Evolutionary conservation across 805 yeast species (phyloP), one percentile per base, ranked within the genome.

Genomic region (Metschnikowia sp.): DNA sequence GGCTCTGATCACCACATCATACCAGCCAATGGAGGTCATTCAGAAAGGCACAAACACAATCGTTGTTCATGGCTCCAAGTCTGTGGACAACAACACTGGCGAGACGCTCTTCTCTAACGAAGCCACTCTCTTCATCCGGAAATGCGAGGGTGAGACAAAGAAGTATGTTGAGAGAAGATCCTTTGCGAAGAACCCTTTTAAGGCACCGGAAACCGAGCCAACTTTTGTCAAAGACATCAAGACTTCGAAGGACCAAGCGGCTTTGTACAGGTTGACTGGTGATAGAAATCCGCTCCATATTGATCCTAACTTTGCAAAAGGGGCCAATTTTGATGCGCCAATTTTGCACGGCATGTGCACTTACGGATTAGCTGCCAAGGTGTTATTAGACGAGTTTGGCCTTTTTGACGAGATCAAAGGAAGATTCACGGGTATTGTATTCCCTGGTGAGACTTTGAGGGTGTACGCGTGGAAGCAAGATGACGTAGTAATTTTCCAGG

Each of bases 221-320:
- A 95, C 87, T 62, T 86, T 79, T 60, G 81, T 77, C 47, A 65
- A 68, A 39, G 79, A 75, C 37, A 77, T 81, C 58, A 68, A 76
- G 54, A 86, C 94, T 2, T 63, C 76, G 28, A 74, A 67, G 37
- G 87, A 90, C 65, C 89, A 83, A 66, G 97, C 97, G 39, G 88
- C 96, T 4, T 69, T 91, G 47, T 92, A 92, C 74, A 81, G 99
- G 65, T 75, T 92, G 51, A 84, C 92, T 51, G 98, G 97, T 45
- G 99, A 92, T 74, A 84, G 83, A 67, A 92, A 92, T 68, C 99
- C 99, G 50, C 78, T 92, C 58, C 99, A 91, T 72, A 84, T 92
- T 63, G 98, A 92, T 70, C 97, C 98, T 15, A 75, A 66, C 30
- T 86, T 91, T 69, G 97, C 98, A 12, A 80, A 83, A 53, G 87